Evolutionary conservation across 306 rosid species (phyloP), one percentile per base, ranked within the genome.

Genomic region (Acmispon strigosus): DNA sequence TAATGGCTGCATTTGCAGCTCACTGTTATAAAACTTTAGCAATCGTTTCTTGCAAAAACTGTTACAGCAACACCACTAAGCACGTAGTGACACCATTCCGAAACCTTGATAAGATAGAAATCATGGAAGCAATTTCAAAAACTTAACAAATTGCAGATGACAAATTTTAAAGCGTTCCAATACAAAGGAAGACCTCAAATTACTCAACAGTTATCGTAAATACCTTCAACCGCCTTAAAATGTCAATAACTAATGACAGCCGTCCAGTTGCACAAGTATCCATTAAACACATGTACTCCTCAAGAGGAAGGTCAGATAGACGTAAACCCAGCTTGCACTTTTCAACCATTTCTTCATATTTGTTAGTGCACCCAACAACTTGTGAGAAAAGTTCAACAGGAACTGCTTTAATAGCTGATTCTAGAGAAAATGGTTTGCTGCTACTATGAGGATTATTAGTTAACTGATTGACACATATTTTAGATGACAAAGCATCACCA

Each of bases 141-240:
- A 66, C 15, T 22, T 43, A 63, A 69, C 15, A 48, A 77, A 66
- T 18, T 29, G 69, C 14, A 44, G 24, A 76, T 54, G 48, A 66
- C 20, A 53, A 34, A 75, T 47, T 57, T 68, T 41, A 50, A 64
- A 50, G 19, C n/a, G 58, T 7, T 41, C 54, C 17, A 20, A 58
- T 20, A 24, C 45, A 39, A 50, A 59, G 59, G 7, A 52, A 32
- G 19, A 69, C 41, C 66, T 70, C 57, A 29, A 78, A 66, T 56
- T 58, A 62, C 43, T 67, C 19, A 72, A 62, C 41, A 73, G 22
- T 72, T 52, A 78, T 50, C 42, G 64, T 17, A 39, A 47, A 70
- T 90, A 94, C 98, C 97, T 94, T 94, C 76, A 94, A 73, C 49
- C 97, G 87, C 64, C 92, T 84, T 82, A 94, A 84, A 76, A 89